Evolutionary conservation across 2,329 filamentous ascomycete species (phyloP).

Genomic region (Microdochium trichocladiopsis): DNA sequence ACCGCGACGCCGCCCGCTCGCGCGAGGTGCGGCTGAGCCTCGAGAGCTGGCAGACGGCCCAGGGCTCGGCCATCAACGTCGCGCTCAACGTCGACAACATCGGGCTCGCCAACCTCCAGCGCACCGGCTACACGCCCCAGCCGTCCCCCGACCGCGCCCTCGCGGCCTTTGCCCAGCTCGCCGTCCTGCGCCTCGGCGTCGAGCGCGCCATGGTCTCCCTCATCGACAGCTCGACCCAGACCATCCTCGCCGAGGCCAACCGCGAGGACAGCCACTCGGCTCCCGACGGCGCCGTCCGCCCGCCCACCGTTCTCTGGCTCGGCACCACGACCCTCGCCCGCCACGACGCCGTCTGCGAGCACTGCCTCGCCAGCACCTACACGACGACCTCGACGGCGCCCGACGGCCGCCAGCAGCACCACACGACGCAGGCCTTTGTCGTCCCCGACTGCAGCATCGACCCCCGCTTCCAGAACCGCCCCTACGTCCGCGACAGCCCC

Average conservation of each 20-base stretch:
- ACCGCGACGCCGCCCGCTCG: constrained; percentile 11
- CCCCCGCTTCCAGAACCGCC: constrained; percentile 20
- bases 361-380: constrained; percentile 14
- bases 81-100: constrained; percentile 22
- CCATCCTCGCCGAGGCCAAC: constrained; percentile 44
- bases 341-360: constrained; percentile 24
- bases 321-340: constrained; percentile 18
- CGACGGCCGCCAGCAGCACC: constrained; percentile 15
- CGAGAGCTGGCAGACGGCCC: constrained; percentile 22
- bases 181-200: constrained; percentile 36
- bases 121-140: constrained; percentile 21
- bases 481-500: constrained; percentile 22
- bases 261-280: constrained; percentile 28
- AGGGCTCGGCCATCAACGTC: constrained; percentile 22
- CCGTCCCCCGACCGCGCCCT: constrained; percentile 29
- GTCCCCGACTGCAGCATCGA: constrained; percentile 22
- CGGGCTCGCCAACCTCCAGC: constrained; percentile 12
- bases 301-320: constrained; percentile 25
- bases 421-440: constrained; percentile 17
- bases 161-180: constrained; percentile 42
- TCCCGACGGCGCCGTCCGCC: constrained; percentile 17
- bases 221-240: constrained; percentile 36
- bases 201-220: constrained; percentile 42
- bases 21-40: constrained; percentile 22
- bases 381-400: constrained; percentile 12